A percentile compares a stretch with the other conserved stretches of the same genome.
Conservation (phyloP, 148 eudicot genomes). For the Silene conica region DNA sequence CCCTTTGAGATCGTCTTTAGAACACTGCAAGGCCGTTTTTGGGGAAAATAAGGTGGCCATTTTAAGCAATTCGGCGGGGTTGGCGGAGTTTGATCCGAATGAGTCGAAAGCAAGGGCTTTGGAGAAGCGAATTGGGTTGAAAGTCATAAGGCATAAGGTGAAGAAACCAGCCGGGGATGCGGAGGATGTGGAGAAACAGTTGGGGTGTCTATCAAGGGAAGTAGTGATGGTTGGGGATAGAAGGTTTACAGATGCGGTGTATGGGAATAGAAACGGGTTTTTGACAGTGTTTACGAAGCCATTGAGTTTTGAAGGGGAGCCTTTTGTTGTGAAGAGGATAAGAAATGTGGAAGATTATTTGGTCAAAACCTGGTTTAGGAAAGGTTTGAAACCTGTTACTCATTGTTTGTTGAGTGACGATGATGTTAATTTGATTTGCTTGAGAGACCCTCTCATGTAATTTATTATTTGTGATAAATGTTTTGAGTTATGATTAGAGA, state of each 20-base stretch:
- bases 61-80: conserved; percentile 86
- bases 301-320: conserved; percentile 59
- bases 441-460: conserved; percentile 17
- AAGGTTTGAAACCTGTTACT: conserved; percentile 45
- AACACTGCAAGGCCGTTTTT: conserved; percentile 59
- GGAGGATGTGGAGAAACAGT: conserved; percentile 63
- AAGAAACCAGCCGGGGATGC: conserved; percentile 88
- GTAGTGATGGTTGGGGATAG: conserved; percentile 95
- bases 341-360: conserved; percentile 62
- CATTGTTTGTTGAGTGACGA: conserved; percentile 39
- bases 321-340: conserved; percentile 69
- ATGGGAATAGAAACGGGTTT: conserved; percentile 80
- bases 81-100: conserved; percentile 69
- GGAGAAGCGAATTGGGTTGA: conserved; percentile 60
- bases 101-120: conserved; percentile 61
- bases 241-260: conserved; percentile 78
- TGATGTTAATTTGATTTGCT: conserved; percentile 23
- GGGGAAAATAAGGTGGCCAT: conserved; percentile 71
- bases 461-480: neutral
- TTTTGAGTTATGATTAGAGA: neutral
- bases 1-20: conserved; percentile 43
- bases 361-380: conserved; percentile 45
- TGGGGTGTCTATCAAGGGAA: conserved; percentile 50
- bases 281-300: conserved; percentile 71
- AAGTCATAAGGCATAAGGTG: conserved; percentile 67